A percentile compares a stretch with the other conserved stretches of the same genome.
Evolutionary conservation across 176 grass and related monocot genomes (phyloP).

Genomic region (Carex cristatella): DNA sequence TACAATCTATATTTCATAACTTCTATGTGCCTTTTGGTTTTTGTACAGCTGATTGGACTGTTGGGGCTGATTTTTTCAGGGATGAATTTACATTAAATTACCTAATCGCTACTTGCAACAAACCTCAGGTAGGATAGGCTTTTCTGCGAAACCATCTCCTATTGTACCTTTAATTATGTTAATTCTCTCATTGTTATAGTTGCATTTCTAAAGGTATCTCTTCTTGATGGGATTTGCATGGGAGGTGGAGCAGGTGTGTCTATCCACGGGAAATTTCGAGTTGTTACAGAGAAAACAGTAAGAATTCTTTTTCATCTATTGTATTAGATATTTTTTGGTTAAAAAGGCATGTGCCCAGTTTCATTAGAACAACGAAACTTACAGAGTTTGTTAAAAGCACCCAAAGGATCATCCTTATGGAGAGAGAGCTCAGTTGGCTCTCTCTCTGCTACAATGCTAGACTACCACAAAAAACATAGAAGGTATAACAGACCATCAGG

Average conservation of each 20-base stretch:
- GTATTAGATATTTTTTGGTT: no score
- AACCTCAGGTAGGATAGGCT: slow-evolving; percentile 63
- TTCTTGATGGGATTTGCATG: slow-evolving; percentile 85
- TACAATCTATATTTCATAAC: slow-evolving; percentile 1
- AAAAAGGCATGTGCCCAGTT: no score
- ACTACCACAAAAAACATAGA: no score
- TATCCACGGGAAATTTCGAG: slow-evolving; percentile 81
- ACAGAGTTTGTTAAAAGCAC: no score
- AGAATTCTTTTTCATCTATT: neutral
- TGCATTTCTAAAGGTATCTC: slow-evolving; percentile 60
- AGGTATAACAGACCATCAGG: no score
- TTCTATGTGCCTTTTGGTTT: slow-evolving; percentile 17
- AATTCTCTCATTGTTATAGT: neutral
- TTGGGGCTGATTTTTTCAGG: slow-evolving; percentile 65
- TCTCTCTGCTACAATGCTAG: no score
- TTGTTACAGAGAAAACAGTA: slow-evolving; percentile 91
- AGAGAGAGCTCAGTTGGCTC: no score
- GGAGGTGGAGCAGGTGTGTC: slow-evolving; percentile 92
- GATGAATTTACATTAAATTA: slow-evolving; percentile 81
- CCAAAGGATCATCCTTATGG: no score
- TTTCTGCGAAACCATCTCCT: slow-evolving; percentile 23
- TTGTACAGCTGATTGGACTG: slow-evolving; percentile 67
- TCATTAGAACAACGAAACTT: no score
- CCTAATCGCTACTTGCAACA: slow-evolving; percentile 77
- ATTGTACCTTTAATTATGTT: slow-evolving; percentile 10